Evolutionary conservation across 2,329 filamentous ascomycete genomes (phyloP), one percentile per base, ranked within the genome.

Genomic region (Daldinia sp.): DNA sequence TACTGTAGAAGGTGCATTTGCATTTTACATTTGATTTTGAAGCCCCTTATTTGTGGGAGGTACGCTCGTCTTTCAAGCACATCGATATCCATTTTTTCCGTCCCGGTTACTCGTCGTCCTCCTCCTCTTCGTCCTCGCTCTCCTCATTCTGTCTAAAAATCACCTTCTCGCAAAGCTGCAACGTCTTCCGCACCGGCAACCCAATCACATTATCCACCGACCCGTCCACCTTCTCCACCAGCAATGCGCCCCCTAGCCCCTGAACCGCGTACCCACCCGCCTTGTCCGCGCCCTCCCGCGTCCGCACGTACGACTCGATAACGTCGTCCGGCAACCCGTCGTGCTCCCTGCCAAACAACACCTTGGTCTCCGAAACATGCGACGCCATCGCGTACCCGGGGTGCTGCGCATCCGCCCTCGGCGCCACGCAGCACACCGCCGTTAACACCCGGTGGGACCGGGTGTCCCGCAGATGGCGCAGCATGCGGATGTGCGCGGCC

Each of bases 191-290:
- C 67, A 98, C 83, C 6, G 95, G 95, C 76, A 99, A 76, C 0
- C 95, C 95, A 25, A 99, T 89, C 1, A 98, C 95, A 77, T 98
- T 98, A 81, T 99, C 95, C 72, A 93, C 92, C 56, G 87, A 88
- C 9, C 95, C 95, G 67, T 97, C 92, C 68, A 99, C 91, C 77
- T 85, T 90, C 76, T 97, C 93, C 10, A 99, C 88, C 59, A 99
- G 78, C 62, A 99, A 82, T 75, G 97, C 88, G 7, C 91, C 90
- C 1, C 92, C 95, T 9, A 94, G 82, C 0, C 94, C 95, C 78
- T 99, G 95, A 54, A 99, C 86, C 1, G 93, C 95, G 77, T 99
- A 99, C 0, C 95, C 95, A 1, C 95, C 95, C 0, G 95, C 95
- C 82, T 98, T 99, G 77, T 98, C 95, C 9, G 88, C 93, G 1